A percentile compares a stretch with the other conserved stretches of the same genome.
phyloP scores from a whole-genome alignment of 2,329 filamentous ascomycete genomes.

The Aspergillus niger region DNA sequence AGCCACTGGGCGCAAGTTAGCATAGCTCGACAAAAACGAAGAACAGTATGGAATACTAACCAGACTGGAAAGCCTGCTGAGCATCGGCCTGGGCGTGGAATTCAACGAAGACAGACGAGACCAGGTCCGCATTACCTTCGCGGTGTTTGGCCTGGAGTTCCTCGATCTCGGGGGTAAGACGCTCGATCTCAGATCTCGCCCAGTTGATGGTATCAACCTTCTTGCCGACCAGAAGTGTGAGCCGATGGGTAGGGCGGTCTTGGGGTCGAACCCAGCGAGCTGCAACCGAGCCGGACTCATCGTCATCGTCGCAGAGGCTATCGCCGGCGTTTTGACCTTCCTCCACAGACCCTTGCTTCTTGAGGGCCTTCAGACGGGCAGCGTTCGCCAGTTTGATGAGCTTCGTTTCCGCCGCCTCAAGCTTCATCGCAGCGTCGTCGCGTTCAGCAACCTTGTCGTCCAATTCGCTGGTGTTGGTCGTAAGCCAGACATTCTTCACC shows the following conservation, averaged over 20 bases:
- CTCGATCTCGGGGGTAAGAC: slow-evolving; percentile 71
- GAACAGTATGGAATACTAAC: slow-evolving; percentile 19
- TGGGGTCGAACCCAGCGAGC: slow-evolving; percentile 73
- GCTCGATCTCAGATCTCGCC: slow-evolving; percentile 75
- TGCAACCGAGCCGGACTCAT: slow-evolving; percentile 70
- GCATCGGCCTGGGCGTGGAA: slow-evolving; percentile 81
- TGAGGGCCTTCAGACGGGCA: slow-evolving; percentile 66
- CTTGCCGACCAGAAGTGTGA: slow-evolving; percentile 72
- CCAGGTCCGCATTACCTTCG: slow-evolving; percentile 63
- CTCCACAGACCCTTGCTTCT: slow-evolving; percentile 55
- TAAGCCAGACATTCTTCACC: slow-evolving; percentile 83
- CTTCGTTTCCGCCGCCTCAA: slow-evolving; percentile 85
- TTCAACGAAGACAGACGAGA: slow-evolving; percentile 86
- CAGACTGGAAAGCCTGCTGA: slow-evolving; percentile 79
- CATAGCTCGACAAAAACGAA: background rate
- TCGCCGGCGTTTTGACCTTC: slow-evolving; percentile 37
- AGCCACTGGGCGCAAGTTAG: slow-evolving; percentile 54
- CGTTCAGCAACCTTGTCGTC: slow-evolving; percentile 80
- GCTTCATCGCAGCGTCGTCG: slow-evolving; percentile 74
- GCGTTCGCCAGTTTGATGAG: slow-evolving; percentile 78
- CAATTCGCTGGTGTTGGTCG: slow-evolving; percentile 73
- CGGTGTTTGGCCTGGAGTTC: slow-evolving; percentile 68
- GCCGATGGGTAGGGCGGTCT: slow-evolving; percentile 74
- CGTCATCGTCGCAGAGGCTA: slow-evolving; percentile 56
- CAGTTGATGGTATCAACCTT: slow-evolving; percentile 96